Conservation (phyloP, 805 yeast species). For the Metschnikowia shivogae region DNA sequence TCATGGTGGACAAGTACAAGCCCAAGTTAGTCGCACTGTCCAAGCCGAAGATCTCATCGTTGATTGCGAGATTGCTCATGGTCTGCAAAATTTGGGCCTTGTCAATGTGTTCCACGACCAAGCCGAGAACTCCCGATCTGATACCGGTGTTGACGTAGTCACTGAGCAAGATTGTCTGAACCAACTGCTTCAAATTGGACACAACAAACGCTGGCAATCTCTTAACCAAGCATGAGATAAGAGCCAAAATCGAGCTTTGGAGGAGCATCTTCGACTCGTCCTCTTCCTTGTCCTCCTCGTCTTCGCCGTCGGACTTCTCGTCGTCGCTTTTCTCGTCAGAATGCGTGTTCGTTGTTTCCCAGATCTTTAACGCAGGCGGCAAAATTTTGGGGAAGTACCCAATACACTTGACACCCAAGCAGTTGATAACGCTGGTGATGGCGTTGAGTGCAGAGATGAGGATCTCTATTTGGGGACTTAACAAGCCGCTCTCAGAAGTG, state of each 20-base stretch:
- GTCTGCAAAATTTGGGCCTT: constrained; percentile 57
- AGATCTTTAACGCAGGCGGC: constrained; percentile 64
- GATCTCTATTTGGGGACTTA: constrained; percentile 54
- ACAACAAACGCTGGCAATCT: constrained; percentile 82
- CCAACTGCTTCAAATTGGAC: constrained; percentile 60
- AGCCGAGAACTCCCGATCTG: constrained; percentile 58
- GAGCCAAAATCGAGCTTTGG: constrained; percentile 66
- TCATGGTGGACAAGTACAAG: constrained; percentile 64
- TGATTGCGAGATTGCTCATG: constrained; percentile 59
- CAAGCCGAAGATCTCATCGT: constrained; percentile 29
- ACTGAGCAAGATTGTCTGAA: constrained; percentile 55
- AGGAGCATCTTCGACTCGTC: constrained; percentile 36
- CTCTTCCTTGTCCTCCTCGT: constrained; percentile 17
- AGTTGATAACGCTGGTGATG: constrained; percentile 63
- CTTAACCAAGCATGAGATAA: constrained; percentile 71
- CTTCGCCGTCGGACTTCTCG: constrained; percentile 8
- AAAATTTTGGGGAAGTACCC: constrained; percentile 82
- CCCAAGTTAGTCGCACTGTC: constrained; percentile 48
- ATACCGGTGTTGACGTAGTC: constrained; percentile 54
- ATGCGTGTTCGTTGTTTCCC: constrained; percentile 34
- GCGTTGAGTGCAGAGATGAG: constrained; percentile 70
- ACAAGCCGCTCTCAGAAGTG: constrained; percentile 49
- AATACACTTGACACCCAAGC: constrained; percentile 80
- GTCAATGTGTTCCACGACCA: constrained; percentile 65
- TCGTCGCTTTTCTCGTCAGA: constrained; percentile 22